Conservation (phyloP, 306 rosid species). For the Senna tora region DNA sequence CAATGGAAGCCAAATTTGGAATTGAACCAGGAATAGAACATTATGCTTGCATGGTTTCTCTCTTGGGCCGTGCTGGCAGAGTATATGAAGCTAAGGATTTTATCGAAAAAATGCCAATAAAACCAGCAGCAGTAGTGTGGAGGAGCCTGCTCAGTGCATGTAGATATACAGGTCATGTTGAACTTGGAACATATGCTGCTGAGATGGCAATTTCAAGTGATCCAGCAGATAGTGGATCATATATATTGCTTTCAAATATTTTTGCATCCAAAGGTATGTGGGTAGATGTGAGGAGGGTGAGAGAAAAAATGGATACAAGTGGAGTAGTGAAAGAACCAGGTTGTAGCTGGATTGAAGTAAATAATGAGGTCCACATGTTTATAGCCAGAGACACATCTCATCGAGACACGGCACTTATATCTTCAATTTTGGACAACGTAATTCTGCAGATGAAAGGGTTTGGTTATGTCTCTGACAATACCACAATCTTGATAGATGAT, state of each 20-base stretch:
- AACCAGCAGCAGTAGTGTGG: conserved; percentile 82
- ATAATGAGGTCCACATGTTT: conserved; percentile 47
- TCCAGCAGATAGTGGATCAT: conserved; percentile 81
- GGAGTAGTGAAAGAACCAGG: conserved; percentile 80
- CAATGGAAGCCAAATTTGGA: conserved; percentile 56
- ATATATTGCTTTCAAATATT: conserved; percentile 78
- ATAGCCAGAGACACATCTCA: conserved; percentile 58
- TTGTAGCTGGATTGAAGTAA: conserved; percentile 65
- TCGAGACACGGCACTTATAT: conserved; percentile 43
- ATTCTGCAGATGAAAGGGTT: conserved; percentile 58
- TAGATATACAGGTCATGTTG: conserved; percentile 68
- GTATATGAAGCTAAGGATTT: conserved; percentile 70
- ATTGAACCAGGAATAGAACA: conserved; percentile 78
- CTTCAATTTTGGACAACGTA: conserved; percentile 52
- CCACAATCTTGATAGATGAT: conserved; percentile 33
- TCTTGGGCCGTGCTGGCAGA: conserved; percentile 76
- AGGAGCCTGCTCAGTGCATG: conserved; percentile 91
- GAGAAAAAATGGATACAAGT: conserved; percentile 66
- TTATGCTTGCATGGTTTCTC: conserved; percentile 86
- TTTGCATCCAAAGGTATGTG: conserved; percentile 92
- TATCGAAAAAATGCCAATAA: conserved; percentile 70
- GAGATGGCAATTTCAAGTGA: conserved; percentile 80
- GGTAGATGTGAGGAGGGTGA: conserved; percentile 67
- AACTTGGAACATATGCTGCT: conserved; percentile 78
- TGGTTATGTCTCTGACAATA: conserved; percentile 50